phyloP scores from a whole-genome alignment of 352 stramenopile genomes.

The Phytophthora fragariaefolia region DNA sequence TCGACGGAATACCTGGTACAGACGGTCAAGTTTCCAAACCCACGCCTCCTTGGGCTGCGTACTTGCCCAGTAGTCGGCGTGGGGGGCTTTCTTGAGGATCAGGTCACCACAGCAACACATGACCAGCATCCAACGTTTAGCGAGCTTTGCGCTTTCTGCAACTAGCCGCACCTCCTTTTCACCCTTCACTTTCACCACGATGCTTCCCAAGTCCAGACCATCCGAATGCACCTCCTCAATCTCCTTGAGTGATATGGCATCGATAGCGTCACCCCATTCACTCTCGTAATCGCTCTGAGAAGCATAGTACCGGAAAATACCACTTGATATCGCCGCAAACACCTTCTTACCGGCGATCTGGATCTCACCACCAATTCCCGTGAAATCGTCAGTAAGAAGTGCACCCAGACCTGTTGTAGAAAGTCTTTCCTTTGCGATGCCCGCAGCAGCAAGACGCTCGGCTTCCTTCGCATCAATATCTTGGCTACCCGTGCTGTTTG shows the following conservation, averaged over 20 bases:
- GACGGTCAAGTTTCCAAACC: slow-evolving; percentile 87
- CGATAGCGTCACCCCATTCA: slow-evolving; percentile 86
- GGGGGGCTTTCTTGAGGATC: slow-evolving; percentile 71
- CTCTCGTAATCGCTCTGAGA: slow-evolving; percentile 80
- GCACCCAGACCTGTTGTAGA: slow-evolving; percentile 35
- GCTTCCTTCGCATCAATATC: slow-evolving; percentile 35
- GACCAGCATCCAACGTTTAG: slow-evolving; percentile 89
- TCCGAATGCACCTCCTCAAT: slow-evolving; percentile 85
- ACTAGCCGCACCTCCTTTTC: slow-evolving; percentile 80
- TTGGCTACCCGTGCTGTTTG: slow-evolving; percentile 35
- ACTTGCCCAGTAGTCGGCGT: slow-evolving; percentile 78
- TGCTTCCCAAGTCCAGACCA: slow-evolving; percentile 69
- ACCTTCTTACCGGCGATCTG: slow-evolving; percentile 65
- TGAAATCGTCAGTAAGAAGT: slow-evolving; percentile 51
- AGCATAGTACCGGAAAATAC: slow-evolving; percentile 91
- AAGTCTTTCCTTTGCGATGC: slow-evolving; percentile 38
- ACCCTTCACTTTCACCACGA: slow-evolving; percentile 77
- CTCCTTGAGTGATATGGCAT: slow-evolving; percentile 80
- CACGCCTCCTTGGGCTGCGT: slow-evolving; percentile 84
- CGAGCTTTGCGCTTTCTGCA: slow-evolving; percentile 67
- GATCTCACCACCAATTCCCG: slow-evolving; percentile 69
- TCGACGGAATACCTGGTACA: slow-evolving; percentile 87
- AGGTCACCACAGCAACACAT: slow-evolving; percentile 88
- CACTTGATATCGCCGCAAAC: slow-evolving; percentile 81
- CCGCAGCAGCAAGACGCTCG: slow-evolving; percentile 34